Evolutionary conservation across 306 rosid species (phyloP), one percentile per base, ranked within the genome.

Genomic region (Lathyrus aphaca): DNA sequence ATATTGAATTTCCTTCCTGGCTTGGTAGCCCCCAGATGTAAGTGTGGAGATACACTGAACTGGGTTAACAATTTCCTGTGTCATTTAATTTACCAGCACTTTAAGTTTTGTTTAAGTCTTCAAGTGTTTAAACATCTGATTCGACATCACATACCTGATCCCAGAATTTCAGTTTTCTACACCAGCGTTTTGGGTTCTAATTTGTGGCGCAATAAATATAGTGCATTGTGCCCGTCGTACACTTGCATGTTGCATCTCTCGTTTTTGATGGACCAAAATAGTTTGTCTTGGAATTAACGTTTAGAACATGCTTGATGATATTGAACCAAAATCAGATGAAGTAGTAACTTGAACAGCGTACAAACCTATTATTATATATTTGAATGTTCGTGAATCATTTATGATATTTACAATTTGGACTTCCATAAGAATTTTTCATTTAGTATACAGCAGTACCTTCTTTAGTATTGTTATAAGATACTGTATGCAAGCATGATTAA

Each of bases 381-480:
- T 64, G 46, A 40, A 51, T 40, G 46, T 27, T 39, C 54, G 38
- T 18, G 23, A 51, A 56, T 63, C 62, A 45, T 54, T 68, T 39
- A 35, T 62, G 42, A 53, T 65, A 40, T 51, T 3, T 53, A 62
- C 39, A 69, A 53, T 63, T 44, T 69, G 65, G 17, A 40, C 53
- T 69, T 30, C 10, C 43, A 12, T 70, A 21, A 67, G 5, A 9
- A 8, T 27, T 45, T 69, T 49, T 40, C 5, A 10, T 8, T 62
- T 51, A 17, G 45, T 4, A 70, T 70, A 43, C 45, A 54, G 8
- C 27, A 7, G 19, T 30, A 57, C 56, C 55, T 45, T 48, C 75
- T 23, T 46, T 54, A 66, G 30, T 51, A 62, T 70, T 49, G 61
- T 16, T 69, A 44, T 21, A n/a, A 45, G 27, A 46, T 65, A 56